Conservation (phyloP, 257 asterid genomes). For the Plantago major region DNA sequence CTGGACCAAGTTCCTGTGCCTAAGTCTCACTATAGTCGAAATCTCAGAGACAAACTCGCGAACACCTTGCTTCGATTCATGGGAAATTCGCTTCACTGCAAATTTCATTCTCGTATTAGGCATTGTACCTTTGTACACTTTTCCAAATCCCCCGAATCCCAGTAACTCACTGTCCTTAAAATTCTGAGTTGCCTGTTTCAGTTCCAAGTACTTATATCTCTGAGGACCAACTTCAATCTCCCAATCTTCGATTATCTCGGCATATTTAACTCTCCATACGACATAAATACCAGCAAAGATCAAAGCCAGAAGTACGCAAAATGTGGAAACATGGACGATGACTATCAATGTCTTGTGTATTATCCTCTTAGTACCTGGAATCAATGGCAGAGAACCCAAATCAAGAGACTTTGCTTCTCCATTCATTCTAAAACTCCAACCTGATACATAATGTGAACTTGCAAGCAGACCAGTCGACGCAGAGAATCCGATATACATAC, state of each 20-base stretch:
- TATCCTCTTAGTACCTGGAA: slow-evolving; percentile 25
- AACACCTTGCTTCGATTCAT: slow-evolving; percentile 64
- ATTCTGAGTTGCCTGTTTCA: slow-evolving; percentile 53
- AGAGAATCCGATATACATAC: slow-evolving; percentile 70
- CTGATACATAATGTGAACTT: slow-evolving; percentile 63
- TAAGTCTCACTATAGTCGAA: slow-evolving; percentile 56
- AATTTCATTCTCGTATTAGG: slow-evolving; percentile 32
- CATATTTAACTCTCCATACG: slow-evolving; percentile 33
- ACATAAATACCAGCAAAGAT: slow-evolving; percentile 21
- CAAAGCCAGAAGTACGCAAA: slow-evolving; percentile 6
- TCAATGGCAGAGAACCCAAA: slow-evolving; percentile 38
- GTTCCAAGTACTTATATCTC: slow-evolving; percentile 51
- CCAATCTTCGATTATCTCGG: slow-evolving; percentile 62
- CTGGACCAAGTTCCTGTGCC: slow-evolving; percentile 44
- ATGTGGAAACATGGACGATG: slow-evolving; percentile 19
- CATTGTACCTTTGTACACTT: slow-evolving; percentile 51
- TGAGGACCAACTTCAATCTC: slow-evolving; percentile 78
- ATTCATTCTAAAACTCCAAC: slow-evolving; percentile 67
- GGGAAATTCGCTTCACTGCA: slow-evolving; percentile 67
- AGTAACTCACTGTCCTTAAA: slow-evolving; percentile 58
- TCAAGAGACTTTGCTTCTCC: slow-evolving; percentile 42
- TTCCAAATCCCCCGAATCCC: slow-evolving; percentile 74
- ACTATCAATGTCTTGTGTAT: slow-evolving; percentile 24
- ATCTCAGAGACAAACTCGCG: slow-evolving; percentile 67
- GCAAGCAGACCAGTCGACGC: slow-evolving; percentile 67